Evolutionary conservation across 2,329 filamentous ascomycete species (phyloP).

Genomic region (Fusarium avenaceum): DNA sequence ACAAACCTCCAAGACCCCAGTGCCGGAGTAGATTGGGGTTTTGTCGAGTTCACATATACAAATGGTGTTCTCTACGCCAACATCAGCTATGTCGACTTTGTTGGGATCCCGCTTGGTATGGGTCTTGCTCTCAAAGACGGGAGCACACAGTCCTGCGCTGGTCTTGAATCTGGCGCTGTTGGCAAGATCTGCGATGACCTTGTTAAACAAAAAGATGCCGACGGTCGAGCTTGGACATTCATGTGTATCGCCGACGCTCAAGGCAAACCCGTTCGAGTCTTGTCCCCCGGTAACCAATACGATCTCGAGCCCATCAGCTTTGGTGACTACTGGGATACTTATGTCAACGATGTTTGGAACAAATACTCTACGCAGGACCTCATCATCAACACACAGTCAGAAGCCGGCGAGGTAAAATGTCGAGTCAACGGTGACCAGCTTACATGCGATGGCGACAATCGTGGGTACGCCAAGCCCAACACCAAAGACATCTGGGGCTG

Average conservation of each 20-base stretch:
- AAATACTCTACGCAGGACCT: conserved; percentile 57
- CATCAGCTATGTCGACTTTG: conserved; percentile 66
- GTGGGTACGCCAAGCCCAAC: conserved; percentile 59
- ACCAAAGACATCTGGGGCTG: conserved; percentile 65
- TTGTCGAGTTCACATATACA: conserved; percentile 63
- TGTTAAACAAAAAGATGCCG: conserved; percentile 53
- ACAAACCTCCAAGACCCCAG: conserved; percentile 60
- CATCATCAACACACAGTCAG: conserved; percentile 60
- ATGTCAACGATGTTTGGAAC: conserved; percentile 63
- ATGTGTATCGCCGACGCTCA: conserved; percentile 57
- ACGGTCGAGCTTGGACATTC: conserved; percentile 60
- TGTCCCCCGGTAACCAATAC: conserved; percentile 61
- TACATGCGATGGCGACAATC: conserved; percentile 59
- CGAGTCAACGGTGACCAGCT: conserved; percentile 54
- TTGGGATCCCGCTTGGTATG: conserved; percentile 66
- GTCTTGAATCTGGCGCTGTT: conserved; percentile 56
- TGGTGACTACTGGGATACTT: conserved; percentile 59
- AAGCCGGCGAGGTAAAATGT: conserved; percentile 58
- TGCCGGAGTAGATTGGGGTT: conserved; percentile 62
- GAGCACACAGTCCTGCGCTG: conserved; percentile 56
- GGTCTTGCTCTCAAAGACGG: conserved; percentile 56
- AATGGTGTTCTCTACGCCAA: conserved; percentile 60
- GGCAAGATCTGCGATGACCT: conserved; percentile 59
- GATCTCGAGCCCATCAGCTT: conserved; percentile 55
- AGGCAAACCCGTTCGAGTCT: conserved; percentile 59